Conservation (phyloP, 495 filamentous ascomycete genomes). For the Hyaloscypha bicolor region DNA sequence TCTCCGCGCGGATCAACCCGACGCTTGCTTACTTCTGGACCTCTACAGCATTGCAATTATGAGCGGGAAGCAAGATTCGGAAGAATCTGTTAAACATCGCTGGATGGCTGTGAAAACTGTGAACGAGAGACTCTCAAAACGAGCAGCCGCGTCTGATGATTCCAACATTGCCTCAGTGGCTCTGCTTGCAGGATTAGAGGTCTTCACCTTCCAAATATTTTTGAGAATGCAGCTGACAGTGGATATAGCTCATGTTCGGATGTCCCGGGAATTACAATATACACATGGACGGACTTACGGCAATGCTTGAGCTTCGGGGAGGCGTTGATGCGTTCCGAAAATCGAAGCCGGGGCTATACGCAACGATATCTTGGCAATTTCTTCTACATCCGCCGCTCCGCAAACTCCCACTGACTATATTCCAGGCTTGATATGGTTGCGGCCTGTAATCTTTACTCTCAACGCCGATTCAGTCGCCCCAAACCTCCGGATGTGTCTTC, state of each 20-base stretch:
- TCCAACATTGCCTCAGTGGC: conserved; percentile 10
- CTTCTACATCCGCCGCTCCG: background rate
- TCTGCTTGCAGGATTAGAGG: conserved; percentile 17
- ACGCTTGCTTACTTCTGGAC: background rate
- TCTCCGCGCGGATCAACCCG: background rate
- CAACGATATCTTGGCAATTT: conserved; percentile 16
- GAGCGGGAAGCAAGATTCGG: conserved; percentile 8
- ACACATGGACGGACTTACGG: conserved; percentile 9
- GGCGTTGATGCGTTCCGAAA: conserved; percentile 11
- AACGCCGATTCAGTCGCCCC: background rate
- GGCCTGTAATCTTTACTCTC: conserved; percentile 14
- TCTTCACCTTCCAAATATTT: too few relatives aligned
- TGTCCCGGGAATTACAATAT: conserved; percentile 4
- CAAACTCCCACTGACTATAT: background rate
- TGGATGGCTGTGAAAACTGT: conserved; percentile 9
- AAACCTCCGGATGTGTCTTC: background rate
- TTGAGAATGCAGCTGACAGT: too few relatives aligned
- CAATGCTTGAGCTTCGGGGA: conserved; percentile 11
- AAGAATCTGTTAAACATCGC: conserved; percentile 10
- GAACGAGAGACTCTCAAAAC: conserved; percentile 3
- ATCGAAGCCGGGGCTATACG: conserved; percentile 9
- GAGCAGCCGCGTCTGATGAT: conserved; percentile 4
- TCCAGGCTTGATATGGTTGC: conserved; percentile 20
- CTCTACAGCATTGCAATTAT: conserved; percentile 4
- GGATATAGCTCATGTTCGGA: conserved; percentile 14